Evolutionary conservation across 2,329 filamentous ascomycete genomes (phyloP).

Genomic region (Lasiodiplodia sp.): DNA sequence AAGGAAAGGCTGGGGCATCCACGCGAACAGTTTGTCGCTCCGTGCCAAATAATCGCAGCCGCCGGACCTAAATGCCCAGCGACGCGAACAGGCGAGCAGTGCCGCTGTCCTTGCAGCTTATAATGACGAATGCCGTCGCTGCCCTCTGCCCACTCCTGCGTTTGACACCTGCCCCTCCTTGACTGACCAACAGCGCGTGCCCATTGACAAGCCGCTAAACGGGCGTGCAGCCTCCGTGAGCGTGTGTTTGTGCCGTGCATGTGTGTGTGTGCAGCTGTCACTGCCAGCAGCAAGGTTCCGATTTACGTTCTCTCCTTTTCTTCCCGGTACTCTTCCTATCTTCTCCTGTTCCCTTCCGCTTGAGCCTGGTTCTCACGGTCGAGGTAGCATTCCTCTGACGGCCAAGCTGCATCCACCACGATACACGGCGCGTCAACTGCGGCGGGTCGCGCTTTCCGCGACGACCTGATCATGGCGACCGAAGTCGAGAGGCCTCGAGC

Average conservation of each 20-base stretch:
- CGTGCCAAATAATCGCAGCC: constrained; percentile 12
- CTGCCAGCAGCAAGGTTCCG: constrained; percentile 5
- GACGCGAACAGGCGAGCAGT: constrained; percentile 26
- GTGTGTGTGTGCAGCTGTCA: background rate
- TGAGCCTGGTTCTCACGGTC: background rate
- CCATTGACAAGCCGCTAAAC: constrained; percentile 6
- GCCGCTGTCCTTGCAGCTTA: constrained; percentile 28
- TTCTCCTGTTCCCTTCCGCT: background rate
- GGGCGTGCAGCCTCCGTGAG: background rate
- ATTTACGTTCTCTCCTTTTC: constrained; percentile 18
- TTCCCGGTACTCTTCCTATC: background rate
- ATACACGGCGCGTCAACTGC: background rate
- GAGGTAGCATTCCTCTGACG: constrained; percentile 1
- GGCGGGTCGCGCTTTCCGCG: background rate
- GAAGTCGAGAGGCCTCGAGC: constrained; percentile 24
- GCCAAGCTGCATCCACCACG: background rate
- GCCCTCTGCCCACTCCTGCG: constrained; percentile 8
- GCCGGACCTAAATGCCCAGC: constrained; percentile 18
- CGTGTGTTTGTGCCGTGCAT: background rate
- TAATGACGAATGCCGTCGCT: constrained; percentile 24
- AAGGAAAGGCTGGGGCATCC: constrained; percentile 16
- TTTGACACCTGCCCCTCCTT: constrained; percentile 23
- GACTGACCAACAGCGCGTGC: constrained; percentile 22
- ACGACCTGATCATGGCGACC: constrained; percentile 13
- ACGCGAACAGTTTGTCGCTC: constrained; percentile 24